Base-by-base conservation (phyloP, 2,329 filamentous ascomycete genomes). In the Sclerotinia borealis region DNA sequence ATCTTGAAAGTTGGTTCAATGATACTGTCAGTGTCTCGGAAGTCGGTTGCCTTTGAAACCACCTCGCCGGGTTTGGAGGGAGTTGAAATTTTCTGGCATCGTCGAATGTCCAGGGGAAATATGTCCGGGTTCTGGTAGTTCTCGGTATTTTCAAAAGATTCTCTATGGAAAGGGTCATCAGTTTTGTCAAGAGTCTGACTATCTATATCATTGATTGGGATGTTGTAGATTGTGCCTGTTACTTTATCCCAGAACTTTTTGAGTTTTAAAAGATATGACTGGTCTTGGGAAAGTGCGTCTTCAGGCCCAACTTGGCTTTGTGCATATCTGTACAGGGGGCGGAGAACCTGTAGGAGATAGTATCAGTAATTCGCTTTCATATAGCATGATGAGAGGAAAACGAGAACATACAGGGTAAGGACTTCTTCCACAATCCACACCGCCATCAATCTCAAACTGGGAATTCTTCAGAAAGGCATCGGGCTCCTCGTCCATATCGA, bases 31-130 rank as follows among this genome's bases (percentile, higher is more conserved):
- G 19, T 19, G 1, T n/a, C 54, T 22, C 31, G 34, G 1, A 19
- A 19, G 8, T 52, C 54, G 9, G 9, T 6, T 37, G 56, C 37
- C 11, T 31, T 49, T 19, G 10, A 17, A 5, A 11, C 13, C 4
- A 8, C 13, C 13, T 54, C 39, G 2, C n/a, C 27, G 11, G 52
- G 60, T 19, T 61, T 39, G 0, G 27, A 25, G n/a, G 64, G 56
- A 11, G 41, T 6, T 22, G 11, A 4, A 19, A 63, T 27, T 27
- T 45, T 48, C 29, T 51, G 45, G 5, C 66, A 58, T 43, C 71
- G 68, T n/a, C 71, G 68, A 48, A 73, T 71, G 50, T 73, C 68
- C 19, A 73, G 61, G 17, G 71, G 71, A 47, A 72, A 73, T 36
- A 68, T 37, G 17, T 67, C 64, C 34, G 36, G 54, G 25, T 63